Evolutionary conservation across 2,329 filamentous ascomycete genomes (phyloP).

Genomic region (Capronia epimyces): DNA sequence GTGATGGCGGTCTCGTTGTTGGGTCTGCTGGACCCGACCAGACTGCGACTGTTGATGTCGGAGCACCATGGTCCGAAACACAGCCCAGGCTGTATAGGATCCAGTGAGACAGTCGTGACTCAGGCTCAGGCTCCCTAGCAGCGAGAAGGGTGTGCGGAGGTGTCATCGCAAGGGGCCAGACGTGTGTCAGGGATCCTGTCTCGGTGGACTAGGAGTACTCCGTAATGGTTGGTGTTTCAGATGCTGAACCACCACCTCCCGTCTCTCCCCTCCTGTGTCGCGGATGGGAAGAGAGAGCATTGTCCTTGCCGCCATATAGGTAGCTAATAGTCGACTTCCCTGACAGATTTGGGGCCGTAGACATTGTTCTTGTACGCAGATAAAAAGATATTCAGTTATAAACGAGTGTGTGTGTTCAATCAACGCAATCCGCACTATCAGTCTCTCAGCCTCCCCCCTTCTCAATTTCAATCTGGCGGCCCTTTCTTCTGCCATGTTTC

Average conservation of each 20-base stretch:
- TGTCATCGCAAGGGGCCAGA: no score
- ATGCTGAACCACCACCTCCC: no score
- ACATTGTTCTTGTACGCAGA: background rate
- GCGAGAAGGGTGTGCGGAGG: no score
- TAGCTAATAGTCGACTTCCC: no score
- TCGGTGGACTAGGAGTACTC: no score
- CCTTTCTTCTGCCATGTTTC: background rate
- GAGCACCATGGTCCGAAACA: slow-evolving; percentile 13
- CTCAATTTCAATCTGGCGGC: background rate
- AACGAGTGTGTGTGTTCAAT: background rate
- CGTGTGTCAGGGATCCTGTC: no score
- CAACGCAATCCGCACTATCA: background rate
- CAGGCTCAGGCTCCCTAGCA: no score
- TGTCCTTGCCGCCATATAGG: no score
- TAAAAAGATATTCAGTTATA: background rate
- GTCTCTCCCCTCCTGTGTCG: no score
- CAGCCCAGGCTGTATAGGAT: background rate
- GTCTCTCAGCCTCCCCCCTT: background rate
- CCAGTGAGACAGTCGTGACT: background rate
- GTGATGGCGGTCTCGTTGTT: background rate
- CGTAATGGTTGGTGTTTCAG: no score
- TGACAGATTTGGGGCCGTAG: no score
- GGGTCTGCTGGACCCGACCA: background rate
- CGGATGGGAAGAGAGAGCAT: no score
- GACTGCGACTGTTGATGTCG: slow-evolving; percentile 7